Percentiles rank a stretch among this genome's conserved stretches.
Conservation (phyloP, 257 asterid genomes). For the Solanum ossicruentum region DNA sequence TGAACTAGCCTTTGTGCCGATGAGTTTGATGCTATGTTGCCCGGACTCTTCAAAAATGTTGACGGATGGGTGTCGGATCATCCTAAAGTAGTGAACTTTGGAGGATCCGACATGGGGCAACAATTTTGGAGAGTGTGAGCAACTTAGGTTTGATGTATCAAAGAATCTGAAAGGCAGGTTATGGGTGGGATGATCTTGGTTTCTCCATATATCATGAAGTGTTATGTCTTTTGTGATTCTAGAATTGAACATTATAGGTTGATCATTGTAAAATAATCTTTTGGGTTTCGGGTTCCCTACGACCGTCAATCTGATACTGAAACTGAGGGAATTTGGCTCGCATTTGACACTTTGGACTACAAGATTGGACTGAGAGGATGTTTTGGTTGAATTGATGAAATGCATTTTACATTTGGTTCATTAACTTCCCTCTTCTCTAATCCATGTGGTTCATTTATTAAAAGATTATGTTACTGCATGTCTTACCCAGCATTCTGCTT, state of each 20-base stretch:
- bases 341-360: not conserved
- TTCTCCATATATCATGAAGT: not conserved
- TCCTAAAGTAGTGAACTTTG: too few species aligned
- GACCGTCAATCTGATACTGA: not conserved
- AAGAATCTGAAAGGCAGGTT: not conserved
- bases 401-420: not conserved
- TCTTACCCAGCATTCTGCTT: not conserved
- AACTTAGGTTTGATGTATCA: not conserved
- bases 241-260: not conserved
- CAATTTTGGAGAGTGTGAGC: too few species aligned
- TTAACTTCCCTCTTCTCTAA: not conserved
- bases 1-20: not conserved
- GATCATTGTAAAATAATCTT: not conserved
- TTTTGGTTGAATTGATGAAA: not conserved
- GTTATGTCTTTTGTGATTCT: not conserved
- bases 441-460: not conserved
- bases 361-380: not conserved
- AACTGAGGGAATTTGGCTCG: not conserved
- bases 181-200: not conserved
- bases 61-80: too few species aligned
- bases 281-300: not conserved
- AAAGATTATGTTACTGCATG: not conserved
- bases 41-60: too few species aligned
- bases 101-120: too few species aligned
- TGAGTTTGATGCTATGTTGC: not conserved